phyloP scores from a whole-genome alignment of 169 alveolate genomes.

The Eimeria zaria region DNA sequence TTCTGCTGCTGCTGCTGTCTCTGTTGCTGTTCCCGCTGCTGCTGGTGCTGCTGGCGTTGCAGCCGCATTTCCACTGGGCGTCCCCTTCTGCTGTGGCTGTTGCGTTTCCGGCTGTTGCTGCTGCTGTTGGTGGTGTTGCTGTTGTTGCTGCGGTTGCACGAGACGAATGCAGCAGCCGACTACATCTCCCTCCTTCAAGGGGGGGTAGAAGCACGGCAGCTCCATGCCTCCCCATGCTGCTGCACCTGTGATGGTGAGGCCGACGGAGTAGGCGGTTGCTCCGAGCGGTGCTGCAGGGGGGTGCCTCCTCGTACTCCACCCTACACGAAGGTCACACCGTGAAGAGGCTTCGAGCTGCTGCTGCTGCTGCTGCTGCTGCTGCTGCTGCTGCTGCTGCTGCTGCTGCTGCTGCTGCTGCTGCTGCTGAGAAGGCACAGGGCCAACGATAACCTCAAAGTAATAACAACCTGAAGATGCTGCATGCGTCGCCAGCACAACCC shows the following conservation, averaged over 20 bases:
- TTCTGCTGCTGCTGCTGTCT: not conserved
- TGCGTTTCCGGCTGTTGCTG: too few relatives aligned
- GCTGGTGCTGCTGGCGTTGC: not conserved
- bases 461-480: slow-evolving; percentile 53
- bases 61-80: not conserved
- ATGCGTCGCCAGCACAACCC: slow-evolving; percentile 80
- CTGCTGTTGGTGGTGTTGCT: not conserved
- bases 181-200: slow-evolving; percentile 71
- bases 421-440: slow-evolving; percentile 26
- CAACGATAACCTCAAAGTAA: slow-evolving; percentile 67
- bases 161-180: slow-evolving; percentile 76
- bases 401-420: slow-evolving; percentile 71
- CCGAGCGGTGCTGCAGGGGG: slow-evolving; percentile 80
- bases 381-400: slow-evolving; percentile 19
- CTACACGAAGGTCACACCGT: slow-evolving; percentile 77
- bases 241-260: slow-evolving; percentile 11
- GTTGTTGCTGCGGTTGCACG: slow-evolving; percentile 8
- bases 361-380: slow-evolving; percentile 60
- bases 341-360: slow-evolving; percentile 22
- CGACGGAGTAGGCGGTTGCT: slow-evolving; percentile 54
- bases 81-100: not conserved
- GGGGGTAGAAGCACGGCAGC: slow-evolving; percentile 43
- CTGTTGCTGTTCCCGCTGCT: not conserved
- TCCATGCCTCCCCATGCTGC: slow-evolving; percentile 77
- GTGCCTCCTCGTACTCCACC: slow-evolving; percentile 79